Conservation (phyloP, 1,139 yeast genomes). For the Yamadazyma aaseri region DNA sequence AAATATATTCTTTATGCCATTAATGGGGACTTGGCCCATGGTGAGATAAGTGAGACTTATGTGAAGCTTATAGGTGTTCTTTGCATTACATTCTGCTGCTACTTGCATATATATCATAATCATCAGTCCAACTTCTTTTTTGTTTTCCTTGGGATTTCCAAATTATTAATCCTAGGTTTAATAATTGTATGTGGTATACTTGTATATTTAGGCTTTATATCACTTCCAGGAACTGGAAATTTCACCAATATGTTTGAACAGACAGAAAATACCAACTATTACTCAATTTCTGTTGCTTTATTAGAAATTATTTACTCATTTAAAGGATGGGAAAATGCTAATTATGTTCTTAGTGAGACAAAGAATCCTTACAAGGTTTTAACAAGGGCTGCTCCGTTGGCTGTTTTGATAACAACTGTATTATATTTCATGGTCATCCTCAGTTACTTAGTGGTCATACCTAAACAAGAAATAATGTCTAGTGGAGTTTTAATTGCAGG, state of each 20-base stretch:
- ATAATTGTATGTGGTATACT: constrained; percentile 39
- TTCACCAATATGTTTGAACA: constrained; percentile 26
- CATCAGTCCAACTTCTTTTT: constrained; percentile 43
- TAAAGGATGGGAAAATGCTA: constrained; percentile 42
- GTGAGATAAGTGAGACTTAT: constrained; percentile 18
- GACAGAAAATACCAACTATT: constrained; percentile 20
- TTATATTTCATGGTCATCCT: constrained; percentile 69
- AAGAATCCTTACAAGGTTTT: constrained; percentile 64
- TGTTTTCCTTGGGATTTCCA: constrained; percentile 44
- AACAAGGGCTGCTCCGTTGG: constrained; percentile 70
- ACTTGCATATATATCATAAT: constrained; percentile 39
- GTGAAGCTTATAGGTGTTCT: constrained; percentile 46
- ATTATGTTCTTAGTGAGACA: constrained; percentile 42
- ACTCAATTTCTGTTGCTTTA: constrained; percentile 41
- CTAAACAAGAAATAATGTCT: constrained; percentile 54
- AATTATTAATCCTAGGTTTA: constrained; percentile 38
- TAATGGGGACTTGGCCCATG: constrained; percentile 19
- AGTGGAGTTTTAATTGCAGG: constrained; percentile 77
- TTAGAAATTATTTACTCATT: constrained; percentile 35
- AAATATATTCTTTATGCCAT: constrained; percentile 44
- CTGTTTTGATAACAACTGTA: constrained; percentile 57
- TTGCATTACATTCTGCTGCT: constrained; percentile 41
- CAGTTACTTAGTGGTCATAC: constrained; percentile 76
- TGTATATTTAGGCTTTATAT: constrained; percentile 27
- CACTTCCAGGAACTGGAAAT: constrained; percentile 24